These are phyloP conservation scores for Fraxinus latifolia DNA, from an alignment of 305 asterid species.

Conservation along the genomic window DNA sequence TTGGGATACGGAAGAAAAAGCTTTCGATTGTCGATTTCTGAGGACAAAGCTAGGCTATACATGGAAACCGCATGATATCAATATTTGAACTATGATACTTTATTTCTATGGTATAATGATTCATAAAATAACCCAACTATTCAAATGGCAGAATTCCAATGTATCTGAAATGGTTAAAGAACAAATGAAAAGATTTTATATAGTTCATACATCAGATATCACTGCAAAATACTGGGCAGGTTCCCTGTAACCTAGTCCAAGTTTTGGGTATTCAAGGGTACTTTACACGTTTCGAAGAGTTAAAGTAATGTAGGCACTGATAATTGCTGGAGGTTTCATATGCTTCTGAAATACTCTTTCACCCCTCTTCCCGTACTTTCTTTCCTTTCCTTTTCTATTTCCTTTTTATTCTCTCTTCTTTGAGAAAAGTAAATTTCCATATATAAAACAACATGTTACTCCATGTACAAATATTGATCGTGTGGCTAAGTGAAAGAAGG, in stretches of 20 bases:
- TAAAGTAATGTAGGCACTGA: not conserved
- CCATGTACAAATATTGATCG: not conserved
- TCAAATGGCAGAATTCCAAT: not conserved
- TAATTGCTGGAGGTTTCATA: not conserved
- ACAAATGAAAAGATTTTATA: not conserved
- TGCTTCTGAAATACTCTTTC: not conserved
- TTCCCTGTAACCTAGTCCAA: not conserved
- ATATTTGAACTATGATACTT: not conserved
- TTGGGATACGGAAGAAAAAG: not conserved
- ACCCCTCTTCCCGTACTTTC: not conserved
- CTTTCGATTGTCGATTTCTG: not conserved
- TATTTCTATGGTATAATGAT: not conserved
- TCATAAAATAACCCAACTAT: not conserved
- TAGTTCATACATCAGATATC: not conserved
- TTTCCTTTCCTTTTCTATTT: not conserved
- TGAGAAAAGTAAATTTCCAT: not conserved
- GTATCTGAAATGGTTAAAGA: not conserved
- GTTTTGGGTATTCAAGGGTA: not conserved
- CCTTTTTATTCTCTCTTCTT: not conserved
- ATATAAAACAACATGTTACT: not conserved
- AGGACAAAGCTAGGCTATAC: not conserved
- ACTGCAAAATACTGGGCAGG: not conserved
- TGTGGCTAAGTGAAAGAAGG: not conserved
- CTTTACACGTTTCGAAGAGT: not conserved
- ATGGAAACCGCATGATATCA: not conserved